Percentiles rank a stretch among this genome's conserved stretches.
phyloP scores from a whole-genome alignment of 768 basidiomycete species.

The Amanita subjunquillea region DNA sequence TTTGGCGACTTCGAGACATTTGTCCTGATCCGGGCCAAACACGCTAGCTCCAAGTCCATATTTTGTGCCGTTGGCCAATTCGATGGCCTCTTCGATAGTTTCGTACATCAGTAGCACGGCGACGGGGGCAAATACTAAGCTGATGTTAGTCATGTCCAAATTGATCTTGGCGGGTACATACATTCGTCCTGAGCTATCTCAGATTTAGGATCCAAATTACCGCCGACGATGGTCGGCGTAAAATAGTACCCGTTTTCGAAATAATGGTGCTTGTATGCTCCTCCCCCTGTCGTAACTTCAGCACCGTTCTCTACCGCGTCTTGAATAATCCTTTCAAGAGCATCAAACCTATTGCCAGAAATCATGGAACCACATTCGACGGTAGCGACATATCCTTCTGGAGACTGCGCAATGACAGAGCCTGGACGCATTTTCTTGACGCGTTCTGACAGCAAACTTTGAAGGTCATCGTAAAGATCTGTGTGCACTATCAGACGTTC shows the following conservation, averaged over 20 bases:
- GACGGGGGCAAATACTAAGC: conserved; percentile 84
- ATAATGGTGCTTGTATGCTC: conserved; percentile 52
- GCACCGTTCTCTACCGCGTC: conserved; percentile 67
- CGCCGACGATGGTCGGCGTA: conserved; percentile 77
- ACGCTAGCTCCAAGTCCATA: conserved; percentile 93
- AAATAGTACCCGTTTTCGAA: conserved; percentile 75
- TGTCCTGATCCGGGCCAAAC: conserved; percentile 76
- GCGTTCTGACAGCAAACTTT: conserved; percentile 52
- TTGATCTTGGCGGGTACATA: conserved; percentile 25
- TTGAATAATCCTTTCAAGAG: conserved; percentile 57
- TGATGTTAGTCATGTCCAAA: background rate
- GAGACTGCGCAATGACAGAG: conserved; percentile 55
- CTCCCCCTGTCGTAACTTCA: conserved; percentile 46
- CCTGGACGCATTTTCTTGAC: conserved; percentile 66
- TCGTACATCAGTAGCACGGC: conserved; percentile 82
- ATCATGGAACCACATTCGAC: conserved; percentile 91
- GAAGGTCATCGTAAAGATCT: conserved; percentile 67
- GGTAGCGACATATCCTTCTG: conserved; percentile 59
- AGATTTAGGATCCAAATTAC: conserved; percentile 60
- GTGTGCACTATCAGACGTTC: conserved; percentile 85
- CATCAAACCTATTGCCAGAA: conserved; percentile 55
- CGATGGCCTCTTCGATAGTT: conserved; percentile 73
- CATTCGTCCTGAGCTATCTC: conserved; percentile 75
- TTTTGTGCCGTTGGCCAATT: conserved; percentile 78
- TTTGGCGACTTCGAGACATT: conserved; percentile 74